phyloP scores from a whole-genome alignment of 148 eudicot genomes.

The Vaccinium myrtillus region DNA sequence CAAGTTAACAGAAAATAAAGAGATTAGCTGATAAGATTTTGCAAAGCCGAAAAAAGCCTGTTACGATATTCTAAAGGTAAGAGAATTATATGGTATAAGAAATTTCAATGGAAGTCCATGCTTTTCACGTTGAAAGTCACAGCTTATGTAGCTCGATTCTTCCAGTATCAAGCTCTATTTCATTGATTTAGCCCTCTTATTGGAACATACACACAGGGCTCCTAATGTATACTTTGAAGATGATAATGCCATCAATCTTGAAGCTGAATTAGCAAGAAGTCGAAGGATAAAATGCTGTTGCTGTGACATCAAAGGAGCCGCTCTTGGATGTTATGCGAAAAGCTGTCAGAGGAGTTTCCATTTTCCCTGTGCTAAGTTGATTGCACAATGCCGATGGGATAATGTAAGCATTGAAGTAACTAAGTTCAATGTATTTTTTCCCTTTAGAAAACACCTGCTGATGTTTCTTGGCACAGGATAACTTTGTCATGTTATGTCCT shows the following conservation, averaged over 20 bases:
- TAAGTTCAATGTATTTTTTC: background rate
- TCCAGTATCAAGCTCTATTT: background rate
- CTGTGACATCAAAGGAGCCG: slow-evolving; percentile 90
- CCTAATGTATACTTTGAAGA: slow-evolving; percentile 63
- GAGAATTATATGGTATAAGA: background rate
- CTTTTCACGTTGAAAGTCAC: background rate
- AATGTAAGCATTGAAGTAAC: slow-evolving; percentile 39
- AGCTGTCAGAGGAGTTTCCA: slow-evolving; percentile 92
- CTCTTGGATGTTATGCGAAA: slow-evolving; percentile 91
- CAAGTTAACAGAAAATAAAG: background rate
- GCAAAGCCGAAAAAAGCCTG: background rate
- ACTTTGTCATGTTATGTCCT: slow-evolving; percentile 94
- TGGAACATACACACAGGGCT: slow-evolving; percentile 58
- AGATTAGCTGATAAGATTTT: background rate
- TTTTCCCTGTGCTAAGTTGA: slow-evolving; percentile 80
- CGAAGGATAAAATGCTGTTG: slow-evolving; percentile 82
- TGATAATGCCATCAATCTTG: slow-evolving; percentile 30
- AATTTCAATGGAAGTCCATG: background rate
- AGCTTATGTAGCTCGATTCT: background rate
- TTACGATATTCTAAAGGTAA: background rate
- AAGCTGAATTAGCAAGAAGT: slow-evolving; percentile 31
- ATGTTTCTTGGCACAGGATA: slow-evolving; percentile 54
- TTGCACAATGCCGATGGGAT: slow-evolving; percentile 87
- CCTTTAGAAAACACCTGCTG: background rate
- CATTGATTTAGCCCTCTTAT: background rate